These are phyloP conservation scores for Sistotremastrum niveocremeum DNA, from an alignment of 768 basidiomycete species.

Conservation along the genomic window DNA sequence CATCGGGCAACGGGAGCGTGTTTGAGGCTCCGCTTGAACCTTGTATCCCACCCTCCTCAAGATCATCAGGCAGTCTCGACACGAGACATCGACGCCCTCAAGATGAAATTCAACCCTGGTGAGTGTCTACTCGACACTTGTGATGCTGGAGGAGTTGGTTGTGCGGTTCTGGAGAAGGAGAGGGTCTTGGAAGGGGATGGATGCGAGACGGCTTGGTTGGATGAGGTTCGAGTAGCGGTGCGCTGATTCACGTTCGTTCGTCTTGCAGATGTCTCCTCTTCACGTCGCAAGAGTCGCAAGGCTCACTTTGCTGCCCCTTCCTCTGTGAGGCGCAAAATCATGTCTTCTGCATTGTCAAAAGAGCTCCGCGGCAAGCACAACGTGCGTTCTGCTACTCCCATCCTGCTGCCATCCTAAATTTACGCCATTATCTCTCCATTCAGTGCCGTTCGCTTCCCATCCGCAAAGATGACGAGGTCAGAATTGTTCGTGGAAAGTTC, in stretches of 20 bases:
- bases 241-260: conserved; percentile 18
- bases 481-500: conserved; percentile 94
- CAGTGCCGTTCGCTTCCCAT: conserved; percentile 87
- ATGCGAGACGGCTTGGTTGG: conserved; percentile 26
- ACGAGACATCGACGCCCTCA: conserved; percentile 30
- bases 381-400: conserved; percentile 33
- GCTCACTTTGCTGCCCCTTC: conserved; percentile 95
- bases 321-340: conserved; percentile 90
- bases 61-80: too few species aligned
- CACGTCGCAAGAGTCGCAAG: conserved; percentile 96
- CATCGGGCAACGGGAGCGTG: too few species aligned
- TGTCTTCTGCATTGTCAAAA: conserved; percentile 93
- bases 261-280: conserved; percentile 67
- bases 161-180: conserved; percentile 13
- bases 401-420: not conserved
- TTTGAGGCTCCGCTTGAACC: too few species aligned
- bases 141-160: conserved; percentile 9
- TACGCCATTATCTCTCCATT: conserved; percentile 2
- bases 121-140: conserved; percentile 24
- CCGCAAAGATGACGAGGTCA: conserved; percentile 96
- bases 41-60: too few species aligned
- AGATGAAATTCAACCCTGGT: conserved; percentile 81
- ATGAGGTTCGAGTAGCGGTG: conserved; percentile 8
- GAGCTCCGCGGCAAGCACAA: conserved; percentile 87
- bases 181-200: conserved; percentile 31